Base-by-base conservation (phyloP, 2,329 filamentous ascomycete genomes). In the Fusarium veterinarium region DNA sequence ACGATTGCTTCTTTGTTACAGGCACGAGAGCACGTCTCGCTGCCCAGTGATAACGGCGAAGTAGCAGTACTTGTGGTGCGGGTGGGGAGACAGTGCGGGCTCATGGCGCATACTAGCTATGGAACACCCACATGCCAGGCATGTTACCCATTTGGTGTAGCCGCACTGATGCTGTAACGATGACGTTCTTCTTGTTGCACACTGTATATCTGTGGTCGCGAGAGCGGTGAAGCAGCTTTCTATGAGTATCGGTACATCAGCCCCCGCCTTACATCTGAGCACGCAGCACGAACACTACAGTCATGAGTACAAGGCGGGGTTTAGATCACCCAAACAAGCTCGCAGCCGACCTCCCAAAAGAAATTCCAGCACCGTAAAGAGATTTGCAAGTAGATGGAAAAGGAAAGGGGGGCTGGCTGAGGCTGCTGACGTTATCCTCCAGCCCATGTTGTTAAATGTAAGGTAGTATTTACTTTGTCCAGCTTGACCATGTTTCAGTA, bases 221-320 rank as follows among this genome's bases (percentile, higher is more conserved):
- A 55, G 64, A 60, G 66, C 60, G 64, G 58, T 74, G 68, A 75
- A 61, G 52, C 52, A 70, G 44, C 52, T 23, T 12, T 31, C 8
- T 12, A 0, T 13, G 58, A 59, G 75, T 77, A 75, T 38, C 28
- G n/a, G 25, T 75, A 77, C 75, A 33, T 57, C 1, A 9, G 20
- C 37, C 74, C 72, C 66, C 68, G 64, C 75, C 58, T 59, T 65
- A 45, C 60, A 48, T 61, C 58, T 59, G 66, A 72, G 72, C 60
- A 63, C 41, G 53, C 57, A 72, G 69, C 67, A 70, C 60, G 52
- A 75, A 72, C 64, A 66, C 53, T 55, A 65, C 48, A 72, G 73
- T 77, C 75, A 77, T 77, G 75, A 75, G 75, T 62, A 42, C 72
- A 71, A 48, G 67, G 73, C 57, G 75, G 74, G 75, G 74, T 73